These are phyloP conservation scores for Debaryomyces hansenii DNA, from an alignment of 805 yeast genomes.

Conservation along the genomic window DNA sequence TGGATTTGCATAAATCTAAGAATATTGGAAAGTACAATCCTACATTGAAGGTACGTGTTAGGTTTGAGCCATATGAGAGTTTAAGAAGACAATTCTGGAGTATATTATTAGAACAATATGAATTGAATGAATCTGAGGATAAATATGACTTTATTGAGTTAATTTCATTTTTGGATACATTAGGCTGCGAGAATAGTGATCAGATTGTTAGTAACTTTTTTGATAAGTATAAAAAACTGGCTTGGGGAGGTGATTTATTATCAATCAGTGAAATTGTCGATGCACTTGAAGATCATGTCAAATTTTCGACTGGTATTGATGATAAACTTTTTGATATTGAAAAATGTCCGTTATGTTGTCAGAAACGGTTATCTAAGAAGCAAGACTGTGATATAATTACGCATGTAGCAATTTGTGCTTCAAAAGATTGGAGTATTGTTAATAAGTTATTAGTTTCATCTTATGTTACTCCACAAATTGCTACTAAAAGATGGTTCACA, in stretches of 20 bases:
- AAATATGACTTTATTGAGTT: constrained; percentile 60
- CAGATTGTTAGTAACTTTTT: constrained; percentile 58
- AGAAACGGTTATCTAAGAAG: constrained; percentile 52
- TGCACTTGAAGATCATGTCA: constrained; percentile 43
- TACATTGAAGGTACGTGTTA: constrained; percentile 55
- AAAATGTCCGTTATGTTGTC: constrained; percentile 79
- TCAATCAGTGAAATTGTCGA: constrained; percentile 46
- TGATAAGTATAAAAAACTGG: constrained; percentile 40
- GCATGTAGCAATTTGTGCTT: constrained; percentile 85
- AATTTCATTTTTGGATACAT: constrained; percentile 59
- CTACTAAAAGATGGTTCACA: constrained; percentile 86
- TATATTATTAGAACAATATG: constrained; percentile 56
- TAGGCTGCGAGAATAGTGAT: constrained; percentile 54
- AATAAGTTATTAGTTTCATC: constrained; percentile 62
- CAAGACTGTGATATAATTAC: constrained; percentile 71
- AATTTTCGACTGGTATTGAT: constrained; percentile 14
- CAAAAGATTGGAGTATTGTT: constrained; percentile 71
- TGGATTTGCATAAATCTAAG: constrained; percentile 30
- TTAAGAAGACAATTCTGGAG: constrained; percentile 73
- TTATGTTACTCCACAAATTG: constrained; percentile 77
- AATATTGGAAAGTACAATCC: constrained; percentile 48
- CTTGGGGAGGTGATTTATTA: constrained; percentile 58
- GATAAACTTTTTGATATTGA: constrained; percentile 57
- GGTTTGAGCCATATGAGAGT: constrained; percentile 64
- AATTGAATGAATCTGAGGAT: constrained; percentile 35